Base-by-base conservation (phyloP, 1,284 basidiomycete genomes). In the Rhodotorula sp. region DNA sequence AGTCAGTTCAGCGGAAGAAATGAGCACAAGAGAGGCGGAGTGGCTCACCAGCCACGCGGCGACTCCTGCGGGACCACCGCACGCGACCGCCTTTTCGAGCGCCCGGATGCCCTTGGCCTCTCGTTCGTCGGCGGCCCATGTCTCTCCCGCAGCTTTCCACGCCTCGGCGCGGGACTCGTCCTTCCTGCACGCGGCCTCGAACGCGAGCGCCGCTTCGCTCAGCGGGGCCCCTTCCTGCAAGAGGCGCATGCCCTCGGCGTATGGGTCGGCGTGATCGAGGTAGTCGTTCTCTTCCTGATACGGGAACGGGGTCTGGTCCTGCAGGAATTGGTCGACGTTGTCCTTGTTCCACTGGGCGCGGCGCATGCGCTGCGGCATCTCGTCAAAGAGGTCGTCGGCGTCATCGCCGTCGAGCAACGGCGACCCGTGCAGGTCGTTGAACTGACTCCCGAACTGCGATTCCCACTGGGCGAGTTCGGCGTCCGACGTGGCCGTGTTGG, bases 81-180 rank as follows among this genome's bases (percentile, higher is more conserved):
- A 66, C 87, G 72, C 76, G 55, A 91, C 85, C 7, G 89, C 92
- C 70, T 87, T 90, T 86, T 85, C 85, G 63, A 86, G 82, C 16
- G 85, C 85, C 16, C 82, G 79, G 65, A 86, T 83, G 6, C 85
- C 85, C 73, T 83, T 82, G 23, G 83, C 81, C 78, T 87, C 86
- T 74, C 85, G 84, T 76, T 99, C 97, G 79, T 99, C 95, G 90
- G 98, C 97, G 60, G 92, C 95, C 76, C 95, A 87, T 0, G 91
- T 91, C 81, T 97, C 92, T 15, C 97, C 97, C 0, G 99, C 84
- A 34, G 95, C 83, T 47, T 95, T 88, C 97, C 97, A 99, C 0
- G 93, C 87, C 79, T 95, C 93, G 67, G 90, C 93, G 16, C 82
- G 67, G 67, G 71, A 78, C 77, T 67, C 79, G 66, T 78, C 78